Conservation (phyloP, 331 rosid species). For the Malus hybrid region DNA sequence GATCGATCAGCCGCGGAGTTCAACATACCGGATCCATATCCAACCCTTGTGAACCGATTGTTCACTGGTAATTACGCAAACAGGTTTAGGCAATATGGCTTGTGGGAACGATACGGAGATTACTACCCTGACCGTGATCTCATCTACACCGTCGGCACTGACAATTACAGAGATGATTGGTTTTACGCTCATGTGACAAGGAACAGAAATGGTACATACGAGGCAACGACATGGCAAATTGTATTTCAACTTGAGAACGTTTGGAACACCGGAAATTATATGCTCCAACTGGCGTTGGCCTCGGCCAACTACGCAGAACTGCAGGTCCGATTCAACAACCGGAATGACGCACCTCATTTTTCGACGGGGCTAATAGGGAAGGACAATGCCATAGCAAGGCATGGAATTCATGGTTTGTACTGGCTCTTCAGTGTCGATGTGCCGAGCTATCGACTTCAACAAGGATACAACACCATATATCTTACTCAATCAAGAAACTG, state of each 20-base stretch:
- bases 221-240: slow-evolving; percentile 64
- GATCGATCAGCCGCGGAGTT: slow-evolving; percentile 76
- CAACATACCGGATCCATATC: slow-evolving; percentile 42
- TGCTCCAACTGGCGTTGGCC: slow-evolving; percentile 72
- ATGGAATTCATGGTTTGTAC: slow-evolving; percentile 81
- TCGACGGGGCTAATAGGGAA: slow-evolving; percentile 33
- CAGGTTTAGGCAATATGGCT: slow-evolving; percentile 63
- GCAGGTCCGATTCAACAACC: slow-evolving; percentile 55
- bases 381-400: slow-evolving; percentile 82
- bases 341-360: slow-evolving; percentile 3
- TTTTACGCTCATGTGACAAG: slow-evolving; percentile 67
- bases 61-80: slow-evolving; percentile 11
- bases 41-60: slow-evolving; percentile 34
- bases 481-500: slow-evolving; percentile 42
- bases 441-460: slow-evolving; percentile 18
- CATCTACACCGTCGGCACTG: slow-evolving; percentile 29
- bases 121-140: slow-evolving; percentile 42
- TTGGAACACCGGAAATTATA: slow-evolving; percentile 30
- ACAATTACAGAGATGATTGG: slow-evolving; percentile 36
- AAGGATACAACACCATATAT: slow-evolving; percentile 54
- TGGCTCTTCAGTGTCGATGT: slow-evolving; percentile 44
- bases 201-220: slow-evolving; percentile 22
- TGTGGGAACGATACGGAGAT: slow-evolving; percentile 62
- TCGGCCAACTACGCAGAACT: slow-evolving; percentile 28
- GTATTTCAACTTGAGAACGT: slow-evolving; percentile 29